Base-by-base conservation (phyloP, 257 asterid species). In the Gentiana straminea region DNA sequence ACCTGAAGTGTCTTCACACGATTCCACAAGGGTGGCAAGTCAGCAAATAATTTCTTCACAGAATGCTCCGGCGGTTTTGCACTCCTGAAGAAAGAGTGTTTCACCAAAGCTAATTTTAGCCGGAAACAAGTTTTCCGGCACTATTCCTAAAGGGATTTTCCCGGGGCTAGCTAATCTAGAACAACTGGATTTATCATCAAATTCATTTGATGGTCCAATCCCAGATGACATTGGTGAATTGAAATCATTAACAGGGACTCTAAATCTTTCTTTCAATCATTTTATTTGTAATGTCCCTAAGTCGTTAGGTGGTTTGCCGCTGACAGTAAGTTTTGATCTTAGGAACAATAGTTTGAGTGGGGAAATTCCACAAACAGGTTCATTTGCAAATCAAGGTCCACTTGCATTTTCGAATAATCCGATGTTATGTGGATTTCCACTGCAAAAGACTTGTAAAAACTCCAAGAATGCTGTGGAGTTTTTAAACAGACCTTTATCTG, bases 1-100 rank as follows among this genome's bases (percentile, higher is more conserved):
- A 91, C 98, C 97, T 91, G 91, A 59, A 92, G 90, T 55, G 83
- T 93, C 78, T 88, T 89, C 71, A 92, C 97, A 47, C 99, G 99
- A 68, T 82, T 77, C 89, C 87, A 79, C 61, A 92, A 69, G 15
- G 95, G 97, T 49, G 97, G 99, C 80, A 92, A 73, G 85, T 79
- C 82, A 24, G 73, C 86, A 79, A 85, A 88, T 64, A 88, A 78
- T 67, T 83, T 88, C 68, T 88, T 92, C 59, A 88, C 86, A 47
- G 88, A 67, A 75, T 79, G 89, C 53, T 81, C 91, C n/a, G 97
- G 97, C 65, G 97, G 91, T 83, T 88, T 85, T 37, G 89, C 91
- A 70, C 61, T 78, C 84, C 79, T 92, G 83, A 88, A 92, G 78
- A 88, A 92, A 1, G 95, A 80, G 76, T 92, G 99, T 61, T 83